Conservation (phyloP, 1,139 yeast genomes). For the Pichia sp. region DNA sequence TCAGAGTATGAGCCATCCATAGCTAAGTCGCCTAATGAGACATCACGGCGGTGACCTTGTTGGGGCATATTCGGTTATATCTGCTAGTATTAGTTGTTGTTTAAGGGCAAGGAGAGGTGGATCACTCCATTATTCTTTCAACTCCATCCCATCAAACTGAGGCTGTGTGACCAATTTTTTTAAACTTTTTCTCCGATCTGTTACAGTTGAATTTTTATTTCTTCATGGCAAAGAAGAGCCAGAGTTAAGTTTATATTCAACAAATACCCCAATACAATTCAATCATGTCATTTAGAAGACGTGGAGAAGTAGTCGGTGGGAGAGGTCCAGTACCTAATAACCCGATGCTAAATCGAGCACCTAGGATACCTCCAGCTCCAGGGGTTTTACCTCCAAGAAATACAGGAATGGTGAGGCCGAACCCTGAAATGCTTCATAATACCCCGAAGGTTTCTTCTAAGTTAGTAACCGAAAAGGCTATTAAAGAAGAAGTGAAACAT, state of each 20-base stretch:
- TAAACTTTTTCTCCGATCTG: too few species aligned
- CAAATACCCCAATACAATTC: too few species aligned
- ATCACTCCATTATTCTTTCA: background rate
- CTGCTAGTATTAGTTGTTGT: too few species aligned
- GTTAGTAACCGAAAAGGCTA: background rate
- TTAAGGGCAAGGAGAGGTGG: background rate
- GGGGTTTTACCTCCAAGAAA: constrained; percentile 23
- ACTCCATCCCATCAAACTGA: background rate
- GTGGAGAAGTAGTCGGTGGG: constrained; percentile 52
- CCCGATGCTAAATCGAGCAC: constrained; percentile 9
- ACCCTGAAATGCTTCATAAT: too few species aligned
- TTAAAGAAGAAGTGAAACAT: constrained; percentile 3
- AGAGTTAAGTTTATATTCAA: too few species aligned
- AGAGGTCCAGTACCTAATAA: constrained; percentile 10
- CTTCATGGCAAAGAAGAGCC: too few species aligned
- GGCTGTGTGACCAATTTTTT: background rate
- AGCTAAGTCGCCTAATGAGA: background rate
- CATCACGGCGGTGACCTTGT: too few species aligned
- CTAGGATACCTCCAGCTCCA: background rate
- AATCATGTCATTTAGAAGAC: constrained; percentile 61
- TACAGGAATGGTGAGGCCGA: background rate
- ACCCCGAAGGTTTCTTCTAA: too few species aligned
- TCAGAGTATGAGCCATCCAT: constrained; percentile 11
- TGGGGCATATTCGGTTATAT: too few species aligned
- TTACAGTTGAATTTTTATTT: too few species aligned